These are phyloP conservation scores for Blastocystis sp. DNA, from an alignment of 352 stramenopile species.

Conservation along the genomic window DNA sequence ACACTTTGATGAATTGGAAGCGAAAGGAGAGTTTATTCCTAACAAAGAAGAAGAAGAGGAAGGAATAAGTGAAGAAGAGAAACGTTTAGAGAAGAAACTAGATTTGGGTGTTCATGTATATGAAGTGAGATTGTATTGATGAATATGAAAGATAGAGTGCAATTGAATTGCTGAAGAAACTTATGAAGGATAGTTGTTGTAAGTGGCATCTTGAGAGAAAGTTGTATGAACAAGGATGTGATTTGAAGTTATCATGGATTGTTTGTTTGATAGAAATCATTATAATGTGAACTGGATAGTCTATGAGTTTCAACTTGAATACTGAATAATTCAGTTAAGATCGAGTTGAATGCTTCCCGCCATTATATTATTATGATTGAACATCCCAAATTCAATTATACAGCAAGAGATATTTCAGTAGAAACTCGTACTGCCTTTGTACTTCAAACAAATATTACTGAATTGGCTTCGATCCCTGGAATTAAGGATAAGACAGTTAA, in stretches of 20 bases:
- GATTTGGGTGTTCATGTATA: constrained; percentile 36
- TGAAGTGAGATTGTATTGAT: background rate
- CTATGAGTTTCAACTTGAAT: no score
- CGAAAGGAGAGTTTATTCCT: background rate
- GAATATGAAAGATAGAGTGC: no score
- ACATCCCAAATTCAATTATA: no score
- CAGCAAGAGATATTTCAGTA: no score
- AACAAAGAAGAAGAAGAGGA: constrained; percentile 9
- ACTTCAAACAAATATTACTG: no score
- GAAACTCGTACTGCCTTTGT: no score
- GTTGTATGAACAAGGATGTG: constrained; percentile 46
- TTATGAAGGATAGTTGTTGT: constrained; percentile 4
- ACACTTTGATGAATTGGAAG: background rate
- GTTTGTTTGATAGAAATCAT: background rate
- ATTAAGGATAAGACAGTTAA: constrained; percentile 62
- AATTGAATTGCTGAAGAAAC: background rate
- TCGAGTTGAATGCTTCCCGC: no score
- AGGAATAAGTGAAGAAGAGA: constrained; percentile 34
- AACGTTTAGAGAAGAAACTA: constrained; percentile 26
- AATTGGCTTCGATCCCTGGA: constrained; percentile 62
- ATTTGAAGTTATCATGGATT: background rate
- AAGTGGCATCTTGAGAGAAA: constrained; percentile 50
- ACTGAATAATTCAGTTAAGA: no score
- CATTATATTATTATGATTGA: no score
- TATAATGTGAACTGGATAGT: no score